Conservation (phyloP, 352 stramenopile species). For the Phytophthora foliorum region DNA sequence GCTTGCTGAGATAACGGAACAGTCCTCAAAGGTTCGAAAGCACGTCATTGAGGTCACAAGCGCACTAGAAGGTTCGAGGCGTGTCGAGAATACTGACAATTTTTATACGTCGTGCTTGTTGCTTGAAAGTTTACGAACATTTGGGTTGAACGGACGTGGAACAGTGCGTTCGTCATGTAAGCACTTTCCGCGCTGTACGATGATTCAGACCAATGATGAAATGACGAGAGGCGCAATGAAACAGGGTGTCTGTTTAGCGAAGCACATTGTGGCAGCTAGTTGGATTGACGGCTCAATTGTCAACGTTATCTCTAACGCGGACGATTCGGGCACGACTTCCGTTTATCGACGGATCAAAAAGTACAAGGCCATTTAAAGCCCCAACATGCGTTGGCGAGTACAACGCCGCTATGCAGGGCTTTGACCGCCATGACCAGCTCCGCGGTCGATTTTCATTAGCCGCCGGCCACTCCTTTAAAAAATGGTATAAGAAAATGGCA, state of each 20-base stretch:
- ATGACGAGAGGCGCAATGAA: slow-evolving; percentile 10
- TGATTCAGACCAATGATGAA: slow-evolving; percentile 7
- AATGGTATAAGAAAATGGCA: slow-evolving; percentile 40
- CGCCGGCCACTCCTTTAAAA: slow-evolving; percentile 38
- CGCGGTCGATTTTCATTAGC: slow-evolving; percentile 34
- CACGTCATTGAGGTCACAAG: no score
- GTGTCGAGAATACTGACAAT: no score
- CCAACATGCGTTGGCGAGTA: slow-evolving; percentile 40
- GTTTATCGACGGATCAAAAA: slow-evolving; percentile 24
- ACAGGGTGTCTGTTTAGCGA: slow-evolving; percentile 19
- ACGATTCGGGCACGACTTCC: slow-evolving; percentile 19
- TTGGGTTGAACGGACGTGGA: slow-evolving; percentile 31
- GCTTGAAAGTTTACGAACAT: no score
- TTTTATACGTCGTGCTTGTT: no score
- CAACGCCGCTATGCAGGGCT: slow-evolving; percentile 45
- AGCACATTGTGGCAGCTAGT: slow-evolving; percentile 34
- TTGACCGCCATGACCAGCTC: slow-evolving; percentile 41
- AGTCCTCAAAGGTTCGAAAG: no score
- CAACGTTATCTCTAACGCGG: slow-evolving; percentile 36
- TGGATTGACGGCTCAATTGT: slow-evolving; percentile 40
- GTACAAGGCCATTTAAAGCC: slow-evolving; percentile 11
- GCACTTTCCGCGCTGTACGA: slow-evolving; percentile 27
- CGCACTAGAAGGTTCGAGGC: no score
- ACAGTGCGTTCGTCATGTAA: slow-evolving; percentile 25
- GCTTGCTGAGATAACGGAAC: no score